These are phyloP conservation scores for Ustulina deusta DNA, from an alignment of 2,329 filamentous ascomycete genomes.

Conservation along the genomic window DNA sequence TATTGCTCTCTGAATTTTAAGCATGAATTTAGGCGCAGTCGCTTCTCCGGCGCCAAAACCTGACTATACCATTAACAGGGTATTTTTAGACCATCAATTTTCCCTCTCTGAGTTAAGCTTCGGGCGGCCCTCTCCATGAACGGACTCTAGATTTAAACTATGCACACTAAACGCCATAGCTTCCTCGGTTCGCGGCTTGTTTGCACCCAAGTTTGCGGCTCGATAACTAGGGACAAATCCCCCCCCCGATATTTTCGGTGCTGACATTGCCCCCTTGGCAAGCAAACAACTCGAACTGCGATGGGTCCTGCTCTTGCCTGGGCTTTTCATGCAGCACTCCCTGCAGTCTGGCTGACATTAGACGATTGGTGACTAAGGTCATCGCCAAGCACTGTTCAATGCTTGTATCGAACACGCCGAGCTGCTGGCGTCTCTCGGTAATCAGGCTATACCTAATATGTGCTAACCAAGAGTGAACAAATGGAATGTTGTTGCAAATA, in stretches of 20 bases:
- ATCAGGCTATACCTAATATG: slow-evolving; percentile 26
- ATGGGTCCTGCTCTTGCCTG: slow-evolving; percentile 1
- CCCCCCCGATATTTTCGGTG: slow-evolving; percentile 28
- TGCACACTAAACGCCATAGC: slow-evolving; percentile 17
- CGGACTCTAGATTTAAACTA: slow-evolving; percentile 16
- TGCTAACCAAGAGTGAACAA: slow-evolving; percentile 20
- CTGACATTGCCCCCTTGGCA: slow-evolving; percentile 24
- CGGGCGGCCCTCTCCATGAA: slow-evolving; percentile 34
- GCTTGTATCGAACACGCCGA: slow-evolving; percentile 34
- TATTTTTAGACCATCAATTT: slow-evolving; percentile 38
- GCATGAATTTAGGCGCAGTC: slow-evolving; percentile 51
- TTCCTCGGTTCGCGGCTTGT: slow-evolving; percentile 22
- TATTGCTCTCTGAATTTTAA: slow-evolving; percentile 45
- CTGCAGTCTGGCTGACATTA: slow-evolving; percentile 15
- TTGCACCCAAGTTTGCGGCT: slow-evolving; percentile 15
- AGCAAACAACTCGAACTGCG: slow-evolving; percentile 31
- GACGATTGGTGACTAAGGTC: slow-evolving; percentile 31
- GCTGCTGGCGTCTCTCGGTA: slow-evolving; percentile 31
- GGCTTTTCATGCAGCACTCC: slow-evolving; percentile 10
- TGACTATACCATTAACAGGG: slow-evolving; percentile 13
- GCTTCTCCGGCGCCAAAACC: slow-evolving; percentile 30
- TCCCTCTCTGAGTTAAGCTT: slow-evolving; percentile 32
- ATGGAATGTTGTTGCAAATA: slow-evolving; percentile 31
- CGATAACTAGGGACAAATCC: slow-evolving; percentile 13
- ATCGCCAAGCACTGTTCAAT: slow-evolving; percentile 33